A percentile compares a stretch with the other conserved stretches of the same genome.
These are phyloP conservation scores for Ogataea degrootiae DNA, from an alignment of 805 yeast species.

Conservation along the genomic window DNA sequence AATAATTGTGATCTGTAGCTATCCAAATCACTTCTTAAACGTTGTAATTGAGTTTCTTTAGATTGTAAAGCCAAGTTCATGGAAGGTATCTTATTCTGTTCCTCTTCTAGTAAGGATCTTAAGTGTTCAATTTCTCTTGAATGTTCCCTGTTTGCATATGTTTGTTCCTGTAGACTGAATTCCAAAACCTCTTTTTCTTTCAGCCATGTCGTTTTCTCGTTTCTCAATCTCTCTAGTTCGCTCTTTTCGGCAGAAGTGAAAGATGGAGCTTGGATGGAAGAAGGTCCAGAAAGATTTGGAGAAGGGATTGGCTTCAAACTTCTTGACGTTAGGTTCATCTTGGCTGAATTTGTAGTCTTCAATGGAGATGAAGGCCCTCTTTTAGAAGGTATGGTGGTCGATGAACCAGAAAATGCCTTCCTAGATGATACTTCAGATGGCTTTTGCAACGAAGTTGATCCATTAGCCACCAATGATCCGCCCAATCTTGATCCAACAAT, in stretches of 20 bases:
- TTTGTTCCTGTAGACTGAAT: constrained; percentile 26
- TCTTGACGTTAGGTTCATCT: constrained; percentile 26
- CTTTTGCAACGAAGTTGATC: neutral
- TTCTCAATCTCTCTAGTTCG: constrained; percentile 47
- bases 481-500: neutral
- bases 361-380: constrained; percentile 70
- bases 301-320: constrained; percentile 18
- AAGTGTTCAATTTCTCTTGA: constrained; percentile 31
- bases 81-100: constrained; percentile 47
- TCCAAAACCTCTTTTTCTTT: constrained; percentile 29
- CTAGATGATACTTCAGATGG: constrained; percentile 6
- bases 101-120: constrained; percentile 34
- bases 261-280: constrained; percentile 12
- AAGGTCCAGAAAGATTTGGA: constrained; percentile 12
- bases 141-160: constrained; percentile 27
- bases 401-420: constrained; percentile 11
- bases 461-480: neutral
- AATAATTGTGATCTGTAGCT: constrained; percentile 46
- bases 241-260: constrained; percentile 29
- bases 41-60: constrained; percentile 61
- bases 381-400: constrained; percentile 49
- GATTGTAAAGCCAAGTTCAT: constrained; percentile 52
- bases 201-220: constrained; percentile 49
- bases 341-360: constrained; percentile 27
- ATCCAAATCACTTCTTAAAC: constrained; percentile 60